Evolutionary conservation across 768 basidiomycete genomes (phyloP).

Genomic region (Russula compacta): DNA sequence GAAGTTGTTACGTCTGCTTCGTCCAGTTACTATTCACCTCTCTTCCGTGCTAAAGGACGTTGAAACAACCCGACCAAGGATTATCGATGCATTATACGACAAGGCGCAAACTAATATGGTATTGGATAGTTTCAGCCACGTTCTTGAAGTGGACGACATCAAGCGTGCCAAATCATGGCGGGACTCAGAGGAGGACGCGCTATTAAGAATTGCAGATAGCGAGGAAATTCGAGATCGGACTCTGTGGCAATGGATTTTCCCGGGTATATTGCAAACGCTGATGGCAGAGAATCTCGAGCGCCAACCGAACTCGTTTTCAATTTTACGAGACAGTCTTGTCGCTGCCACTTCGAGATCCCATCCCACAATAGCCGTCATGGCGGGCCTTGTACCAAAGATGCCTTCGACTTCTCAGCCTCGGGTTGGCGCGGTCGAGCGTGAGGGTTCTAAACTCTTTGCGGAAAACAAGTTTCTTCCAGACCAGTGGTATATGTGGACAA

Average conservation of each 20-base stretch:
- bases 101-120: conserved; percentile 37
- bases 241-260: conserved; percentile 69
- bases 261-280: conserved; percentile 44
- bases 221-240: conserved; percentile 53
- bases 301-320: conserved; percentile 34
- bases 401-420: conserved; percentile 40
- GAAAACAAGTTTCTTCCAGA: conserved; percentile 54
- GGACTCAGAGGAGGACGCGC: conserved; percentile 45
- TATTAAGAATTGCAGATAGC: conserved; percentile 67
- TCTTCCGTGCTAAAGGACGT: conserved; percentile 23
- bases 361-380: conserved; percentile 59
- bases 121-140: conserved; percentile 55
- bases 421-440: conserved; percentile 36
- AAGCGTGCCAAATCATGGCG: conserved; percentile 61
- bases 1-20: conserved; percentile 52
- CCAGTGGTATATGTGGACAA: conserved; percentile 82
- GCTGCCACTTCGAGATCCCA: conserved; percentile 65
- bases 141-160: conserved; percentile 52
- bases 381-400: conserved; percentile 54
- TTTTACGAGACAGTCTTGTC: conserved; percentile 57
- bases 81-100: conserved; percentile 48
- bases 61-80: conserved; percentile 28
- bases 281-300: conserved; percentile 37
- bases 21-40: conserved; percentile 40
- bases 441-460: conserved; percentile 41